Conservation (phyloP, 768 basidiomycete genomes). For the Collybia mongolica region DNA sequence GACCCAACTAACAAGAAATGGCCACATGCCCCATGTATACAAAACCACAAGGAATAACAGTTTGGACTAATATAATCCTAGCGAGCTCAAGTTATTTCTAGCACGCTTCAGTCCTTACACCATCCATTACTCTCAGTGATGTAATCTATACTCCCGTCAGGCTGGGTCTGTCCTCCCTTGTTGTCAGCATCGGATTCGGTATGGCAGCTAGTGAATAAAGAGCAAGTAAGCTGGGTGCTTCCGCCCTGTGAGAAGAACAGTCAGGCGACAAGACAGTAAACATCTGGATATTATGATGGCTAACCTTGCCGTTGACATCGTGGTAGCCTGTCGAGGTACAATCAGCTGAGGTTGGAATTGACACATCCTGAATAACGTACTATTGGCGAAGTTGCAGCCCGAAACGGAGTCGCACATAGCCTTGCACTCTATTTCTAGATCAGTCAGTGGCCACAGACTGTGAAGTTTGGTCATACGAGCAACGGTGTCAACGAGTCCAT, state of each 20-base stretch:
- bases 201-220: slow-evolving; percentile 39
- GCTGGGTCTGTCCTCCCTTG: slow-evolving; percentile 40
- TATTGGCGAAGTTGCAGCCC: slow-evolving; percentile 42
- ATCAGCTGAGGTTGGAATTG: not conserved
- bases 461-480: slow-evolving; percentile 24
- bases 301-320: slow-evolving; percentile 45
- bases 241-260: slow-evolving; percentile 25
- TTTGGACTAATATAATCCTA: too few species aligned
- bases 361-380: slow-evolving; percentile 23
- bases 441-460: not conserved
- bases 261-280: slow-evolving; percentile 1
- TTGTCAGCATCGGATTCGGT: slow-evolving; percentile 34
- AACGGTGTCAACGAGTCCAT: slow-evolving; percentile 42
- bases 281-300: not conserved
- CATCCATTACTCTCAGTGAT: slow-evolving; percentile 41
- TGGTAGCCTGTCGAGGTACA: slow-evolving; percentile 31
- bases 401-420: slow-evolving; percentile 40
- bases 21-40: too few species aligned
- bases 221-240: slow-evolving; percentile 42
- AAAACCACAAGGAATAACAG: not conserved
- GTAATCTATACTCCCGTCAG: slow-evolving; percentile 37
- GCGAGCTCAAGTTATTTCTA: too few species aligned
- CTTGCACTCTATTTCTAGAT: slow-evolving; percentile 33
- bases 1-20: too few species aligned
- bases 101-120: slow-evolving; percentile 28